Conservation (phyloP, 805 yeast genomes). For the Myxozyma geophila region DNA sequence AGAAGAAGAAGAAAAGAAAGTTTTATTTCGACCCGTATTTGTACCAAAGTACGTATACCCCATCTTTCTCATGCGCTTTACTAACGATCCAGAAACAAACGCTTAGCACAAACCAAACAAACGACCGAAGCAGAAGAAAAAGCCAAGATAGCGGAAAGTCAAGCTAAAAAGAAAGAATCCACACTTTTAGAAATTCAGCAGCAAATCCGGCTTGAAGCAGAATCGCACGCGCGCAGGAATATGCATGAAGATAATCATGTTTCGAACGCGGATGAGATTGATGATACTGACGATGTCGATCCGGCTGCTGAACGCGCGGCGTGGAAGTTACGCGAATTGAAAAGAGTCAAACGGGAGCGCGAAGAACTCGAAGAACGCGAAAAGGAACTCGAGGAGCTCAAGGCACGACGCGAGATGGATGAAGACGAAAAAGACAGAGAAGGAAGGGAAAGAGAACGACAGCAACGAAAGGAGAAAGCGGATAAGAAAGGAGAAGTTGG, state of each 20-base stretch:
- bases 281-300: slow-evolving; percentile 65
- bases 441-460: slow-evolving; percentile 28
- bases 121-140: slow-evolving; percentile 17
- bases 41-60: slow-evolving; percentile 38
- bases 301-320: slow-evolving; percentile 52
- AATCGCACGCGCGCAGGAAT: slow-evolving; percentile 34
- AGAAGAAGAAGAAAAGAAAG: slow-evolving; percentile 34
- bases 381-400: slow-evolving; percentile 45
- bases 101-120: slow-evolving; percentile 29
- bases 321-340: slow-evolving; percentile 52
- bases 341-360: slow-evolving; percentile 50
- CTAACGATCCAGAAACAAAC: slow-evolving; percentile 14
- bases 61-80: too few species aligned
- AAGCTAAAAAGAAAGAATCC: slow-evolving; percentile 26
- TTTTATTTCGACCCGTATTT: slow-evolving; percentile 43
- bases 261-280: slow-evolving; percentile 48
- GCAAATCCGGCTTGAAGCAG: slow-evolving; percentile 40
- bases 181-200: slow-evolving; percentile 42
- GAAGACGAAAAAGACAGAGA: slow-evolving; percentile 39
- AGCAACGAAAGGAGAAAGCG: slow-evolving; percentile 31
- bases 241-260: slow-evolving; percentile 39
- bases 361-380: slow-evolving; percentile 44
- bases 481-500: slow-evolving; percentile 23
- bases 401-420: slow-evolving; percentile 42
- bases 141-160: not conserved